Base-by-base conservation (phyloP, 2,329 filamentous ascomycete species). In the Pseudogymnoascus sp. region DNA sequence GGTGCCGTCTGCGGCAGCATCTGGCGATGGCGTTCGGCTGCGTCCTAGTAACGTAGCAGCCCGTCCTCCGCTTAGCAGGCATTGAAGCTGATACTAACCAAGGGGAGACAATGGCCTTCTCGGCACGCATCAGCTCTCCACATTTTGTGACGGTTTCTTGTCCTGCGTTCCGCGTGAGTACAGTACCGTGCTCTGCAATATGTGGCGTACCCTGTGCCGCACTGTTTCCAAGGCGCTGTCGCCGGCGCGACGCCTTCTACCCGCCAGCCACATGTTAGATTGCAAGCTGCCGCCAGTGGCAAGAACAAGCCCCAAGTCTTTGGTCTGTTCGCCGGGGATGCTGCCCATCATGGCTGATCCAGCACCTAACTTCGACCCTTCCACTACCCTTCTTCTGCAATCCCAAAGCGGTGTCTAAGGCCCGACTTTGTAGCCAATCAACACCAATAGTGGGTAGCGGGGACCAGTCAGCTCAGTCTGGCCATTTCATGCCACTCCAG, bases 301-400 rank as follows among this genome's bases (percentile, higher is more conserved):
- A 56, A 56, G 50, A 56, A 33, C n/a, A 56, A 56, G 50, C n/a
- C 50, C 50, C 50, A 56, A 19, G 50, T 56, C 50, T 33, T 33
- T 33, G 26, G 43, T 28, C 43, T 50, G 43, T 50, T 50, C 43
- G 24, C 24, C 28, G 50, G 50, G 33, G 26, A 12, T 33, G 50
- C 50, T 56, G 10, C 50, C 50, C 26, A 56, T 56, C 26, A 19
- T 33, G 50, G 50, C 14, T 56, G 50, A 33, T 5, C n/a, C 4
- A 56, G 50, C n/a, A 56, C 26, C 5, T 19, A 33, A 6, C 50
- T 11, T 53, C 24, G n/a, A 33, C 26, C 50, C 50, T 56, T 22
- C 50, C 2, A 33, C 10, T 56, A 16, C n/a, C n/a, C 16, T 56
- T 19, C 28, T 33, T 12, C 24, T 56, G 26, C 8, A 31, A 33